Base-by-base conservation (phyloP, 1,284 basidiomycete species). In the Bondarzewia mesenterica region DNA sequence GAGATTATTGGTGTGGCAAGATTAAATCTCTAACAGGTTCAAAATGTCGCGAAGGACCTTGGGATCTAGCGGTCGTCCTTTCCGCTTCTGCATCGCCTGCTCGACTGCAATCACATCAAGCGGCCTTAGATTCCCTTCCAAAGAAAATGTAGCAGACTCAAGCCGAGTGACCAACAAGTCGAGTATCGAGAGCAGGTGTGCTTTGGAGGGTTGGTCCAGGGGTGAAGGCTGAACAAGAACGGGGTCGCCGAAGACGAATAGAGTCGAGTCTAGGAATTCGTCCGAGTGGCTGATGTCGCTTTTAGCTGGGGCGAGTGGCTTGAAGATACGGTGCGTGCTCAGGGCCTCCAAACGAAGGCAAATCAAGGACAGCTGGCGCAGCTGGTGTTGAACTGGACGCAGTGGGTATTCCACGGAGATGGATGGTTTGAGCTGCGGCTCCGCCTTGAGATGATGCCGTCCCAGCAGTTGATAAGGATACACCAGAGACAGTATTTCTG, bases 321-420 rank as follows among this genome's bases (percentile, higher is more conserved):
- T 72, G 70, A 85, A 83, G 20, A 88, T 71, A 5, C 80, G 77
- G 0, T 71, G 71, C 5, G 83, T 77, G 7, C 88, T 80, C 12
- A 95, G 74, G 2, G 86, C 81, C 68, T 98, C 93, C 42, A 96
- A 73, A 8, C 93, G 82, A 29, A 96, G 69, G 57, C 86, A 87
- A 14, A 97, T 65, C 55, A 81, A 63, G 1, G 83, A 85, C 39
- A 99, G 70, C 53, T 88, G 78, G 46, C 80, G 79, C 60, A 95
- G 83, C 61, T 93, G 89, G 21, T 80, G 77, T 32, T 90, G 78
- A 53, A 82, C 84, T 61, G 88, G 82, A 53, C 82, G 78, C 35
- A 82, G 75, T 8, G 45, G 47, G 25, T 52, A 44, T 7, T 44
- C 16, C 16, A 54, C 53, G 25, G 55, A 50, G n/a, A n/a, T n/a